Conservation (phyloP, 2,329 filamentous ascomycete species). For the Epichloe scottii region DNA sequence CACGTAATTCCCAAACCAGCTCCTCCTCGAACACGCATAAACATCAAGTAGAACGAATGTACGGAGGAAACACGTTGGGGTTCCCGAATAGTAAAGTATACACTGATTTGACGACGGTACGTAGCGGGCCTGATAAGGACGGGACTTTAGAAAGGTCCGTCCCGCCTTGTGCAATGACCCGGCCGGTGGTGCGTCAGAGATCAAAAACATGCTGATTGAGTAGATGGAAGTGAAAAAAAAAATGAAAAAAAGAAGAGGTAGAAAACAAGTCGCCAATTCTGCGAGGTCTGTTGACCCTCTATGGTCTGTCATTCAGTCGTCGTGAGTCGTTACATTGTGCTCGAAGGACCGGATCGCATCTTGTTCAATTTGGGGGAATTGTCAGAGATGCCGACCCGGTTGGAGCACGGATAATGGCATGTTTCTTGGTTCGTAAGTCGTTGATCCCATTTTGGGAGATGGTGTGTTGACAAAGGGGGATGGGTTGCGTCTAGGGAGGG, state of each 20-base stretch:
- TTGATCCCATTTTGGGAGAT: constrained; percentile 6
- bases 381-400: not conserved
- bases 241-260: constrained; percentile 7
- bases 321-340: constrained; percentile 2
- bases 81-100: too few species aligned
- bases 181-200: not conserved
- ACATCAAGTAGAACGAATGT: too few species aligned
- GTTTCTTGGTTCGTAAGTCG: constrained; percentile 4
- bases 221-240: constrained; percentile 3
- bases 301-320: constrained; percentile 4
- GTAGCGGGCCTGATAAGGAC: not conserved
- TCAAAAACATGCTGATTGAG: not conserved
- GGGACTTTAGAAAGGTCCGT: not conserved
- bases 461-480: not conserved
- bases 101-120: too few species aligned
- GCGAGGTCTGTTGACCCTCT: constrained; percentile 2
- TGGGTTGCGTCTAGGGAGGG: too few species aligned
- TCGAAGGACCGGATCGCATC: not conserved
- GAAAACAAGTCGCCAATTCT: constrained; percentile 4
- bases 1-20: too few species aligned
- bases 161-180: too few species aligned
- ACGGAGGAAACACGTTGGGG: too few species aligned
- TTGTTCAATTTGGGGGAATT: not conserved
- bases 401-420: not conserved
- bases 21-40: too few species aligned